Percentiles rank a stretch among this genome's conserved stretches.
Evolutionary conservation across 192 early-diverging fungal genomes (phyloP).

Genomic region (Podila verticillata): DNA sequence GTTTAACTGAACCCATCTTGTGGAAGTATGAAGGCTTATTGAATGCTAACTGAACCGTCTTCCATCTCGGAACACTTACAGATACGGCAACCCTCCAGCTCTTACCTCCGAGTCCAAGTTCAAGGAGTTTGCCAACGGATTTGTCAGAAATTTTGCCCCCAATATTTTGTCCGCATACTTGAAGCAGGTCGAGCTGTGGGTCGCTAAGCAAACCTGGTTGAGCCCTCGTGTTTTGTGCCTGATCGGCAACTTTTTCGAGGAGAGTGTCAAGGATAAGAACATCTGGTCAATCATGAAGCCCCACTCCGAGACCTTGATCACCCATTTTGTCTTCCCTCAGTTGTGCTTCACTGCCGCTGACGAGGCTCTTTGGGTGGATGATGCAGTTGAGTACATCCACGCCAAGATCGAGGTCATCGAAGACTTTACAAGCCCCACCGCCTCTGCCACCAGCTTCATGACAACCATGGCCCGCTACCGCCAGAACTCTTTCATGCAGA

Average conservation of each 20-base stretch:
- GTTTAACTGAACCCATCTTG: too few species aligned
- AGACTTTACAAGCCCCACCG: constrained; percentile 81
- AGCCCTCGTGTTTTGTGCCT: constrained; percentile 75
- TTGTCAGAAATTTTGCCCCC: constrained; percentile 91
- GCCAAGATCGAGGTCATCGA: constrained; percentile 83
- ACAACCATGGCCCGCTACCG: constrained; percentile 81
- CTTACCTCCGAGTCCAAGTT: constrained; percentile 62
- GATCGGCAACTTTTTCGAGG: constrained; percentile 79
- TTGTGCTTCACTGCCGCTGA: constrained; percentile 90
- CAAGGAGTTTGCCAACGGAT: constrained; percentile 79
- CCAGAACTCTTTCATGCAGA: constrained; percentile 82
- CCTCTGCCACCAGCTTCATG: constrained; percentile 81
- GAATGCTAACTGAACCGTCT: too few species aligned
- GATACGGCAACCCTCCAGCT: constrained; percentile 77
- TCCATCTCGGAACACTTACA: neutral
- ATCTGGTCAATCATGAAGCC: constrained; percentile 94
- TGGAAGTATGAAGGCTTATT: too few species aligned
- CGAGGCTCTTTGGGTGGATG: constrained; percentile 90
- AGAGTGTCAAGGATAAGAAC: constrained; percentile 87
- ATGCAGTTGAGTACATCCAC: constrained; percentile 93
- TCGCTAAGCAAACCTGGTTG: constrained; percentile 77
- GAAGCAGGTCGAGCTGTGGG: constrained; percentile 81
- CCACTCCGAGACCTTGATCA: constrained; percentile 80
- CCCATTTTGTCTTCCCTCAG: constrained; percentile 93
- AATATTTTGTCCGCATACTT: constrained; percentile 89